Percentiles rank a stretch among this genome's conserved stretches.
phyloP scores from a whole-genome alignment of 192 early-diverging fungal species.

The Rhizophagus prolifer region DNA sequence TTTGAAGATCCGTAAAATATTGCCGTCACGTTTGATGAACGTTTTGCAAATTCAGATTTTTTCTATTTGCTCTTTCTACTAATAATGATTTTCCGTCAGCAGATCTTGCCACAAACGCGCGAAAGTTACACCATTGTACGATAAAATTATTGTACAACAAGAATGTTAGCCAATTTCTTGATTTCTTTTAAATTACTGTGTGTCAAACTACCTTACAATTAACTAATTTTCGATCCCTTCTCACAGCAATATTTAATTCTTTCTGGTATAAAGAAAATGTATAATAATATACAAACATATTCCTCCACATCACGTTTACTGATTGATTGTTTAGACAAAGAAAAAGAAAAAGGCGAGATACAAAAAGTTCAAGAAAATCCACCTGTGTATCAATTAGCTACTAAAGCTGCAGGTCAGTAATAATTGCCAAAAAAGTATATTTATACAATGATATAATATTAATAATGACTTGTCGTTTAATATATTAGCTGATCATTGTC shows the following conservation, averaged over 20 bases:
- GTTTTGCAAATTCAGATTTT: no score
- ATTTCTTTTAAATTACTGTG: background rate
- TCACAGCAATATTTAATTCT: no score
- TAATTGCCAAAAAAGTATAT: background rate
- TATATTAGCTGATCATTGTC: slow-evolving; percentile 11
- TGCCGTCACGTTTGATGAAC: no score
- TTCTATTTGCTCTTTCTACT: no score
- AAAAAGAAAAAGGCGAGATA: background rate
- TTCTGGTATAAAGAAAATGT: background rate
- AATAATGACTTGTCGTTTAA: background rate
- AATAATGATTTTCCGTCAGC: no score
- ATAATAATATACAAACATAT: background rate
- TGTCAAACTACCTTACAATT: background rate
- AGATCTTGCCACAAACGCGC: no score
- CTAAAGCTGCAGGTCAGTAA: background rate
- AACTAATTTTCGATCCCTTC: background rate
- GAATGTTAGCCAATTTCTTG: background rate
- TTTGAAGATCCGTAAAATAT: background rate
- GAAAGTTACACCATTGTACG: background rate
- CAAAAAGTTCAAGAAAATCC: background rate
- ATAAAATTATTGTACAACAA: background rate
- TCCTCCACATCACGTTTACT: background rate
- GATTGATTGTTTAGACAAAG: background rate
- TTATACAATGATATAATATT: background rate
- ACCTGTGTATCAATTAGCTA: slow-evolving; percentile 9